Evolutionary conservation across 306 rosid species (phyloP).

Genomic region (Notholithocarpus densiflorus): DNA sequence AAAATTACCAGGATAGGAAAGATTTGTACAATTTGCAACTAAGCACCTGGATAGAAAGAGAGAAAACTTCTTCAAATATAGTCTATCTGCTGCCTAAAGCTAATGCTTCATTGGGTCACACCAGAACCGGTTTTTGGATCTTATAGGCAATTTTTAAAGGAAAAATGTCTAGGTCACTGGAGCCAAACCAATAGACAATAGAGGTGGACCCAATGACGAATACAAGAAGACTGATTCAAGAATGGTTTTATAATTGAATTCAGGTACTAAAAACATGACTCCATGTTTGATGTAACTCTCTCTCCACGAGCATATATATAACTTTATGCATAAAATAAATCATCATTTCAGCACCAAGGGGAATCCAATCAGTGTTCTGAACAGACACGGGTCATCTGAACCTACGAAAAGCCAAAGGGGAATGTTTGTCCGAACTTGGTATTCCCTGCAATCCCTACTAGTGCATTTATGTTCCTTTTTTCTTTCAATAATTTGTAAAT

Average conservation of each 20-base stretch:
- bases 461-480: neutral
- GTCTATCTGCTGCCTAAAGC: neutral
- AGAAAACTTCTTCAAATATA: neutral
- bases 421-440: neutral
- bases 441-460: conserved; percentile 2
- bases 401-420: neutral
- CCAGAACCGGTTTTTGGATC: neutral
- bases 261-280: neutral
- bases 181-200: neutral
- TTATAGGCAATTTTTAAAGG: neutral
- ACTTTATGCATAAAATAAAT: neutral
- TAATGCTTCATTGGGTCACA: neutral
- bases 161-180: neutral
- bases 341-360: neutral
- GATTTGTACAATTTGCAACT: neutral
- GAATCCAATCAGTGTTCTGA: neutral
- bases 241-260: neutral
- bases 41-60: neutral
- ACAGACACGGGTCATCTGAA: neutral
- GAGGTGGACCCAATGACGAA: neutral
- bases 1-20: conserved; percentile 15
- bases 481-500: neutral
- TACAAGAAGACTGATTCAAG: neutral
- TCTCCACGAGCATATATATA: neutral
- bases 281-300: neutral